These are phyloP conservation scores for Aspergillus sp. DNA, from an alignment of 2,329 filamentous ascomycete species.

Conservation along the genomic window DNA sequence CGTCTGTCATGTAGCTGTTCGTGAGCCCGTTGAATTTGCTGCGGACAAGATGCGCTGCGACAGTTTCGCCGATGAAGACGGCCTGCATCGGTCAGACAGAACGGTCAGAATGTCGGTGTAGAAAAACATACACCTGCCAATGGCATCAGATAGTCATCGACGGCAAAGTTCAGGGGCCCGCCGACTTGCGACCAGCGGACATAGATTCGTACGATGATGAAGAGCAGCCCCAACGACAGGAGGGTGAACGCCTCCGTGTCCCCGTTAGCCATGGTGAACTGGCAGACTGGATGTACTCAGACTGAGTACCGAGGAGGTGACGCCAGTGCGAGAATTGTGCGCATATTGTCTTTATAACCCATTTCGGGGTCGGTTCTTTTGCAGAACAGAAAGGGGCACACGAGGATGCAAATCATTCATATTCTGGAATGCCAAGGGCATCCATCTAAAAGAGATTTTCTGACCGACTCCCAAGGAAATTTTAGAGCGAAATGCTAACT, in stretches of 20 bases:
- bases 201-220: slow-evolving; percentile 54
- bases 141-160: slow-evolving; percentile 60
- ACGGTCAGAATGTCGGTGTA: background rate
- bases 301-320: too few species aligned
- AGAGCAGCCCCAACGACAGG: slow-evolving; percentile 49
- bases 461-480: too few species aligned
- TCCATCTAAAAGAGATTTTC: too few species aligned
- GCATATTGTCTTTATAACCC: too few species aligned
- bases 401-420: too few species aligned
- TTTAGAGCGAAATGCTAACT: too few species aligned
- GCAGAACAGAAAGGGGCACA: too few species aligned
- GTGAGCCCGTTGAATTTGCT: slow-evolving; percentile 53
- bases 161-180: slow-evolving; percentile 45
- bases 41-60: slow-evolving; percentile 51
- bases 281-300: too few species aligned
- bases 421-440: too few species aligned
- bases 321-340: too few species aligned
- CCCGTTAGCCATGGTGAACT: background rate
- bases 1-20: slow-evolving; percentile 58
- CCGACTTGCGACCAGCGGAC: slow-evolving; percentile 51
- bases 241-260: slow-evolving; percentile 49
- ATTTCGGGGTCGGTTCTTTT: too few species aligned
- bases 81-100: slow-evolving; percentile 32
- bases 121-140: slow-evolving; percentile 48
- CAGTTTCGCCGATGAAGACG: slow-evolving; percentile 52